These are phyloP conservation scores for Begonia peltatifolia DNA, from an alignment of 306 rosid genomes.

Conservation along the genomic window DNA sequence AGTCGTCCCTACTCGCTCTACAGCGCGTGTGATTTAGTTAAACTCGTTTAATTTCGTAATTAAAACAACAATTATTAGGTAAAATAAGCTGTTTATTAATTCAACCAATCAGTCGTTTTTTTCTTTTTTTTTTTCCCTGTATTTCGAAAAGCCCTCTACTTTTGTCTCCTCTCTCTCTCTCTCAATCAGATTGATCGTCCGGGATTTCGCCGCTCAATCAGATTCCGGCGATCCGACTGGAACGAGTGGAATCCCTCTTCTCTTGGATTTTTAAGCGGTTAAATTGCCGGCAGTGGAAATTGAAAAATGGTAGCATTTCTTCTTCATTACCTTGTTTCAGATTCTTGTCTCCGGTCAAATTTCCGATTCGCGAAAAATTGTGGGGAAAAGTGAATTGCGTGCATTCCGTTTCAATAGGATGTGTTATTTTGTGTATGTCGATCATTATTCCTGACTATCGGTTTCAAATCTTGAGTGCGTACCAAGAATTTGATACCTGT, in stretches of 20 bases:
- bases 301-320: constrained; percentile 11
- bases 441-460: constrained; percentile 9
- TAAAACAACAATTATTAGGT: too few relatives aligned
- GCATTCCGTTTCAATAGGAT: constrained; percentile 19
- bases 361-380: constrained; percentile 13
- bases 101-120: neutral
- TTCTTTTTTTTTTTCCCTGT: neutral
- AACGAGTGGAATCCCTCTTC: constrained; percentile 30
- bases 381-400: constrained; percentile 7
- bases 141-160: neutral
- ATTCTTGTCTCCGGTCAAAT: constrained; percentile 21
- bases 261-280: constrained; percentile 21
- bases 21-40: neutral
- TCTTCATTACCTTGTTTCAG: constrained; percentile 17
- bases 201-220: constrained; percentile 36
- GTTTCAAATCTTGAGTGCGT: constrained; percentile 11
- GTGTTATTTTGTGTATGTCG: constrained; percentile 15
- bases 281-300: constrained; percentile 6
- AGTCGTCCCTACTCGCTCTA: too few relatives aligned
- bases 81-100: neutral
- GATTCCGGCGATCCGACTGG: constrained; percentile 34
- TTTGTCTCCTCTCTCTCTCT: constrained; percentile 6
- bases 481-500: constrained; percentile 14
- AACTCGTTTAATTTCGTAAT: neutral
- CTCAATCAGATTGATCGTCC: constrained; percentile 39